Percentiles rank a stretch among this genome's conserved stretches.
Evolutionary conservation across 1,284 basidiomycete genomes (phyloP).

Genomic region (Ceratobasidium sp.): DNA sequence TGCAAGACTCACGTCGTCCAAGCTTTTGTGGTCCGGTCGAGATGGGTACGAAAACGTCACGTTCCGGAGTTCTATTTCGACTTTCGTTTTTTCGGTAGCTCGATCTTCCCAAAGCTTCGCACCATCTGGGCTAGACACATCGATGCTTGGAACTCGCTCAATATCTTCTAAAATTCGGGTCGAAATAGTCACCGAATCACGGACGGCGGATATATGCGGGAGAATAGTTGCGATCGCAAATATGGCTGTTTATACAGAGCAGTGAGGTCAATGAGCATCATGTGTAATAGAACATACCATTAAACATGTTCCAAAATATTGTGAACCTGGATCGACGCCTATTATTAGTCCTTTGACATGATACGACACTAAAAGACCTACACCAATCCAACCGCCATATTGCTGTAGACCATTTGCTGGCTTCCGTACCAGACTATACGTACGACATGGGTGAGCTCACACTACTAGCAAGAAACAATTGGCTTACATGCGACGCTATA

Average conservation of each 20-base stretch:
- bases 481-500: conserved; percentile 46
- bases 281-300: not conserved
- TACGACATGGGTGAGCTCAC: conserved; percentile 44
- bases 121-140: conserved; percentile 54
- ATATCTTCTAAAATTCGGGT: conserved; percentile 54
- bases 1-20: conserved; percentile 58
- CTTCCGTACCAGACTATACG: conserved; percentile 55
- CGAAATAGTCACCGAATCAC: conserved; percentile 27
- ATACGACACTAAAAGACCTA: not conserved
- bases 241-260: conserved; percentile 18
- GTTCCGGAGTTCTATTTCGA: conserved; percentile 58
- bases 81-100: conserved; percentile 39
- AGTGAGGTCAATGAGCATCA: not conserved
- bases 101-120: conserved; percentile 45
- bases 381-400: conserved; percentile 35
- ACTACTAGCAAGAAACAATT: not conserved
- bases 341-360: not conserved
- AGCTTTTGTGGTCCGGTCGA: conserved; percentile 57
- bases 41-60: conserved; percentile 63
- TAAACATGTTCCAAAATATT: conserved; percentile 47
- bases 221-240: conserved; percentile 54
- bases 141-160: conserved; percentile 56
- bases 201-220: conserved; percentile 55
- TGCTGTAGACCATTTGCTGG: conserved; percentile 38
- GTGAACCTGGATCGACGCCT: conserved; percentile 41